Conservation (phyloP, 1,284 basidiomycete species). For the Ustilago loliicola region DNA sequence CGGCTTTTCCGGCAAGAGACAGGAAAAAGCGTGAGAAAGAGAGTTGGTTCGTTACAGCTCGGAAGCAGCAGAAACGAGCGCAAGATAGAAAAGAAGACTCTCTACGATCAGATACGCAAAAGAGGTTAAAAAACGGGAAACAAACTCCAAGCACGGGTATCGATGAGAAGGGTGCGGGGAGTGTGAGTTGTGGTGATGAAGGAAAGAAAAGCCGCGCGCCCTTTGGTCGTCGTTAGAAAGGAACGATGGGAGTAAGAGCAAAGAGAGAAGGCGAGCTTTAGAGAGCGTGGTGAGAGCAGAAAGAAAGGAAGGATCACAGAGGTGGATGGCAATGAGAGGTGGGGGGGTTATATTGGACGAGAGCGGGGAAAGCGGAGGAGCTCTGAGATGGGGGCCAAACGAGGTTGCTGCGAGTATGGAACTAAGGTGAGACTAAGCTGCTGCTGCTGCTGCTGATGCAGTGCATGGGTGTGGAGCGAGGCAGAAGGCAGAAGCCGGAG, state of each 20-base stretch:
- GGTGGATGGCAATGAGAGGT: background rate
- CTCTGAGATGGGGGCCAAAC: background rate
- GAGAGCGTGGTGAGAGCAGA: background rate
- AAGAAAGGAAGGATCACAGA: background rate
- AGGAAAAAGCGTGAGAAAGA: background rate
- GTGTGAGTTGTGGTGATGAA: constrained; percentile 12
- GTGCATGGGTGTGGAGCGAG: background rate
- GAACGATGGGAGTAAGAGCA: constrained; percentile 1
- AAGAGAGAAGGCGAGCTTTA: constrained; percentile 8
- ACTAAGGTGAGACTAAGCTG: background rate
- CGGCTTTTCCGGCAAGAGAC: background rate
- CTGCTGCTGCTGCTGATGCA: background rate
- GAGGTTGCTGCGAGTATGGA: background rate
- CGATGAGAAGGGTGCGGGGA: constrained; percentile 16
- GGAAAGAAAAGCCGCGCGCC: constrained; percentile 7
- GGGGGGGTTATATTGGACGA: constrained; percentile 22
- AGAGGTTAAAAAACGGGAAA: background rate
- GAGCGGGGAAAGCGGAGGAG: constrained; percentile 29
- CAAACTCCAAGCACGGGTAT: constrained; percentile 37
- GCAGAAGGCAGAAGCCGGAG: constrained; percentile 14
- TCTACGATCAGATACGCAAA: background rate
- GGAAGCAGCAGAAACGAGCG: background rate
- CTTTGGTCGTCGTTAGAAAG: constrained; percentile 5
- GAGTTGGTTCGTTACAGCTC: background rate
- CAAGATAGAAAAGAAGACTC: background rate